Conservation (phyloP, 257 asterid genomes). For the Coffea canephora region DNA sequence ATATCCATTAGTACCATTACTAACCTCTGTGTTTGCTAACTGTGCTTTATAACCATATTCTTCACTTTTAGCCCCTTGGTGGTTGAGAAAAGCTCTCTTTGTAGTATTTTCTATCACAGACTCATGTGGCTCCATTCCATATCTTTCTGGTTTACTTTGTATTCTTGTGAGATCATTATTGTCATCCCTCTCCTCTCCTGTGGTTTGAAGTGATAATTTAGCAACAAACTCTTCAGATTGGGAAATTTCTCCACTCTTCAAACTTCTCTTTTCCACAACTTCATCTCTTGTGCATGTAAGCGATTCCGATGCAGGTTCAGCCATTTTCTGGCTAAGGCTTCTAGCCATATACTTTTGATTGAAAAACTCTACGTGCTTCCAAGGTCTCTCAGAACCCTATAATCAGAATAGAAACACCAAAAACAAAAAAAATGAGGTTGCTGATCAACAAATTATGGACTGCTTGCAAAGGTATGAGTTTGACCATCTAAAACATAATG, state of each 20-base stretch:
- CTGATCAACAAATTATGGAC: not conserved
- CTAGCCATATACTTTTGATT: slow-evolving; percentile 21
- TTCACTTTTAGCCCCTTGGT: slow-evolving; percentile 23
- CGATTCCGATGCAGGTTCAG: slow-evolving; percentile 31
- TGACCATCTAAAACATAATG: not conserved
- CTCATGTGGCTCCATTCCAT: slow-evolving; percentile 10
- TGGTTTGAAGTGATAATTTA: slow-evolving; percentile 29
- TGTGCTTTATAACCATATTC: slow-evolving; percentile 17
- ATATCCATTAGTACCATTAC: slow-evolving; percentile 9
- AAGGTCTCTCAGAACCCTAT: slow-evolving; percentile 24
- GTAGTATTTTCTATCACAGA: not conserved
- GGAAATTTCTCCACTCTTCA: slow-evolving; percentile 9
- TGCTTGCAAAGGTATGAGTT: not conserved
- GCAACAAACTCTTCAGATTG: slow-evolving; percentile 31
- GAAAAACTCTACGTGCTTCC: slow-evolving; percentile 8
- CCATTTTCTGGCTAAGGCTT: slow-evolving; percentile 26
- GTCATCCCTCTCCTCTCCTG: slow-evolving; percentile 29
- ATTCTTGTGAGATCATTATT: slow-evolving; percentile 19
- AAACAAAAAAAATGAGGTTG: not conserved
- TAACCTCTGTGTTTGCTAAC: slow-evolving; percentile 13
- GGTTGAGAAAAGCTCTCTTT: slow-evolving; percentile 19
- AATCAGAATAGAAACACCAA: not conserved
- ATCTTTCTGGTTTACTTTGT: slow-evolving; percentile 23
- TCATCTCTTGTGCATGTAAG: slow-evolving; percentile 25
- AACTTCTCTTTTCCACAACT: slow-evolving; percentile 20